Percentiles rank a stretch among this genome's conserved stretches.
Evolutionary conservation across 163 green algal genomes (phyloP).

Genomic region (Chlorella variabilis): DNA sequence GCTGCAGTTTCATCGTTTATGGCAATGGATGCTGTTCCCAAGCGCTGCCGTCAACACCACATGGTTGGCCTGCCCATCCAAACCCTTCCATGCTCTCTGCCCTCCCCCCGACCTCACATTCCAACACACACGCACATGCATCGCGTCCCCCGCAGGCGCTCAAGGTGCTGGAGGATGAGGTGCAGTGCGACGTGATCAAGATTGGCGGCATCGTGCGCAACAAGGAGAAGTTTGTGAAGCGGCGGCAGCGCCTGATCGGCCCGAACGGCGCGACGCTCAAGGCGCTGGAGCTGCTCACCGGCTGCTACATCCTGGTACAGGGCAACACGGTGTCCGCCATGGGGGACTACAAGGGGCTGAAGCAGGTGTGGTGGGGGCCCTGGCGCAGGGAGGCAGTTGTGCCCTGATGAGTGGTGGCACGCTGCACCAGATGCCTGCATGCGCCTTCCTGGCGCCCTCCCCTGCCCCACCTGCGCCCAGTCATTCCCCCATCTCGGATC

Average conservation of each 20-base stretch:
- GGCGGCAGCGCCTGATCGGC: constrained; percentile 95
- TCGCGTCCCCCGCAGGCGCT: constrained; percentile 77
- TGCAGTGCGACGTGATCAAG: constrained; percentile 99
- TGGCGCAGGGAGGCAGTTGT: not conserved
- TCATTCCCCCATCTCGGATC: too few species aligned
- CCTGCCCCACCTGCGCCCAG: not conserved
- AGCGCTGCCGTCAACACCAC: not conserved
- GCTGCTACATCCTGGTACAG: constrained; percentile 95
- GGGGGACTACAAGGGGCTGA: constrained; percentile 94
- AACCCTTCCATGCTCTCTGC: too few species aligned
- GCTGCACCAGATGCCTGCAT: not conserved
- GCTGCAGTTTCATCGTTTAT: too few species aligned
- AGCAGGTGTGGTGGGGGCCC: constrained; percentile 62
- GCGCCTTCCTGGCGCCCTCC: not conserved
- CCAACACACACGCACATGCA: too few species aligned
- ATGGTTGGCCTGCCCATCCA: too few species aligned
- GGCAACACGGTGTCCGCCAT: constrained; percentile 98
- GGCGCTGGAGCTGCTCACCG: constrained; percentile 94
- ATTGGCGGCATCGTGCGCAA: constrained; percentile 96
- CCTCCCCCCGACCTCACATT: too few species aligned
- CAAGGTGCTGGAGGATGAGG: constrained; percentile 95
- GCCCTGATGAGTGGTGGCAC: not conserved
- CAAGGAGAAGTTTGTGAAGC: constrained; percentile 99
- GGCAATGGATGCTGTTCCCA: not conserved
- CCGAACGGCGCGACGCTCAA: constrained; percentile 98